A percentile compares a stretch with the other conserved stretches of the same genome.
Evolutionary conservation across 2,329 filamentous ascomycete genomes (phyloP).

Genomic region (Diaporthe amygdali): DNA sequence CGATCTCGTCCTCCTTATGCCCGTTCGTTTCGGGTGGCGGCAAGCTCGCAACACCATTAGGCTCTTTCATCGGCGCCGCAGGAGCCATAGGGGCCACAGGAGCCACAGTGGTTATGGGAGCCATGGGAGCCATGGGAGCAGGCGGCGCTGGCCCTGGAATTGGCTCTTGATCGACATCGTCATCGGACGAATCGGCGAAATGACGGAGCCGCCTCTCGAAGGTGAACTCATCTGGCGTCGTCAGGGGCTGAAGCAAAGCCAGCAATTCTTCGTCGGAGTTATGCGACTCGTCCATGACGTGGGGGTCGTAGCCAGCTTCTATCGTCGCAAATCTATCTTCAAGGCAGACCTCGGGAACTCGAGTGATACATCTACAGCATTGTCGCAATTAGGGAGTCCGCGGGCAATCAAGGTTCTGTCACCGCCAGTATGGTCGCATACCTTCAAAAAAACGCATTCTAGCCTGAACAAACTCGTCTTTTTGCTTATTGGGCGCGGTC

Average conservation of each 20-base stretch:
- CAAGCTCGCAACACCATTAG: background rate
- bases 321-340: slow-evolving; percentile 11
- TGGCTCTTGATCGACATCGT: slow-evolving; percentile 4
- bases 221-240: slow-evolving; percentile 2
- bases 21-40: background rate
- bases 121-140: slow-evolving; percentile 18
- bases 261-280: slow-evolving; percentile 22
- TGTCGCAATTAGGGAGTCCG: background rate
- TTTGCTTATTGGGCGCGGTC: background rate
- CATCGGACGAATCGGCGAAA: slow-evolving; percentile 12
- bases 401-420: background rate
- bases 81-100: background rate
- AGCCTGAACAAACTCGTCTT: background rate
- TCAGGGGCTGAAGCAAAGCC: slow-evolving; percentile 23
- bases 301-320: background rate
- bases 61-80: background rate
- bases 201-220: slow-evolving; percentile 1
- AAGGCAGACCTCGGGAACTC: background rate
- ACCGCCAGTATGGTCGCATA: background rate
- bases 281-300: slow-evolving; percentile 12
- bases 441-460: background rate
- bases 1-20: background rate
- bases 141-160: slow-evolving; percentile 8
- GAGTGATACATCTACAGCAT: slow-evolving; percentile 7
- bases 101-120: background rate